Evolutionary conservation across 2,329 filamentous ascomycete species (phyloP), one percentile per base, ranked within the genome.

Genomic region (Penicillium sp.): DNA sequence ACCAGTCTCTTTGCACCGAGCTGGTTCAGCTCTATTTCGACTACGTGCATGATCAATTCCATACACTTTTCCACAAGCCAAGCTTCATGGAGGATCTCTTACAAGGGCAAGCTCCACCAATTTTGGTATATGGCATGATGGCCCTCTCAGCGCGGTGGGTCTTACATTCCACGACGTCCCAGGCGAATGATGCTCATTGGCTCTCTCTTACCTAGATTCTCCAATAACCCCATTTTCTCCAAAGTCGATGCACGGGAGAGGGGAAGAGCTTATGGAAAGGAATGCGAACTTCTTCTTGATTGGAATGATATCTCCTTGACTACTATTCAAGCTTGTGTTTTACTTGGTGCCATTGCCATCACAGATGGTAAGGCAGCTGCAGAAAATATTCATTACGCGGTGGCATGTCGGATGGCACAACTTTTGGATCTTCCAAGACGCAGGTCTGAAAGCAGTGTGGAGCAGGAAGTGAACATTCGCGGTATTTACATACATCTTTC

Each of bases 241-340:
- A 43, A 47, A 3, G 37, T 18, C 47, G 37, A 59, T 54, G 57
- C 54, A 15, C 45, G 58, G 46, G 50, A 49, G 37, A 52, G 51
- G 48, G 57, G 54, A 23, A 54, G 43, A 46, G 34, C 9, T 24
- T 62, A 52, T 51, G 58, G 49, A 13, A 51, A 52, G 46, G 44
- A 41, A 30, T 55, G 58, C 30, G 39, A 54, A 18, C 21, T 32
- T 30, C 39, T 68, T 1, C 59, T 74, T 6, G 60, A 74, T 45
- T 52, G 75, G 20, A 68, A 70, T 7, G 61, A 71, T n/a, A 64
- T 75, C 13, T 70, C 68, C 4, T 47, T 76, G 15, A 61, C 46
- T 2, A 75, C 70, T 1, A 61, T 76, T 8, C 75, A 77, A 55
- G 71, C 71, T 4, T 73, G 71, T 34, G 67, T 78, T 4, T 55